Evolutionary conservation across 2,329 filamentous ascomycete genomes (phyloP).

Genomic region (Colletotrichum sp.): DNA sequence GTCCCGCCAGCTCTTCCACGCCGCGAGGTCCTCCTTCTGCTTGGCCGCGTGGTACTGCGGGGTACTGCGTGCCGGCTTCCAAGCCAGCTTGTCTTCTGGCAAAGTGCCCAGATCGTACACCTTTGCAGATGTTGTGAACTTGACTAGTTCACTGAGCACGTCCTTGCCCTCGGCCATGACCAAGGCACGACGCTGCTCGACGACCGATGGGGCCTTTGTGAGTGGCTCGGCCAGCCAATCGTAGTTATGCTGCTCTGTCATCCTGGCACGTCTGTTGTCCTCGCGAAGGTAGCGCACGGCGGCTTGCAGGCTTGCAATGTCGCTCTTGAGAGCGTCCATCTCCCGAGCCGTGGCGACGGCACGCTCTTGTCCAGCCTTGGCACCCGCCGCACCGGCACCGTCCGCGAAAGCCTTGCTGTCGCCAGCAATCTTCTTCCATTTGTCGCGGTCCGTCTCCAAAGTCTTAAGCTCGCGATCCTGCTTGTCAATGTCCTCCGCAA

Average conservation of each 20-base stretch:
- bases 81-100: conserved; percentile 65
- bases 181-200: conserved; percentile 53
- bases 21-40: conserved; percentile 68
- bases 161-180: conserved; percentile 68
- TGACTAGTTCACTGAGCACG: conserved; percentile 67
- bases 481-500: conserved; percentile 69
- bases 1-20: conserved; percentile 64
- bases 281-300: conserved; percentile 72
- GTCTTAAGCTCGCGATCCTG: conserved; percentile 70
- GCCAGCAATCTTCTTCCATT: conserved; percentile 74
- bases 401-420: conserved; percentile 63
- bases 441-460: conserved; percentile 70
- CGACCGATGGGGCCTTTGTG: conserved; percentile 43
- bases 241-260: conserved; percentile 58
- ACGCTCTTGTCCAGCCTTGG: conserved; percentile 66
- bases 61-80: conserved; percentile 68
- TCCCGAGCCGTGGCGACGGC: conserved; percentile 74
- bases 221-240: conserved; percentile 72
- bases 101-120: conserved; percentile 64
- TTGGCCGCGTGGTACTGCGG: conserved; percentile 70
- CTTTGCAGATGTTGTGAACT: conserved; percentile 59
- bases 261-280: conserved; percentile 67
- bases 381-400: conserved; percentile 48
- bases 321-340: conserved; percentile 72
- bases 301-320: conserved; percentile 68